phyloP scores from a whole-genome alignment of 192 early-diverging fungal species.

The Entomortierella chlamydospora region DNA sequence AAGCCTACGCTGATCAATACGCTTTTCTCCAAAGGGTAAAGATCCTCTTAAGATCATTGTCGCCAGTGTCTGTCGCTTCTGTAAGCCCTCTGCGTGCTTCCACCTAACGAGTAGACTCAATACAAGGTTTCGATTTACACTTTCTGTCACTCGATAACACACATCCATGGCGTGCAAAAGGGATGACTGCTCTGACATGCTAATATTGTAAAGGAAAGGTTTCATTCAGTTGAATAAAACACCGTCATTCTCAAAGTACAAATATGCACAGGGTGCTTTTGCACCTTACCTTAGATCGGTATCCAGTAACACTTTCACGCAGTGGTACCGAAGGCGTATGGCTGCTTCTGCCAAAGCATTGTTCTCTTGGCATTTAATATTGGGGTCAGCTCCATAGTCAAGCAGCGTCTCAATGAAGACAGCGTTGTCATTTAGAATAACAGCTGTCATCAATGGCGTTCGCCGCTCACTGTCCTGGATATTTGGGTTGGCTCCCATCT shows the following conservation, averaged over 20 bases:
- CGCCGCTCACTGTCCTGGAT: constrained; percentile 38
- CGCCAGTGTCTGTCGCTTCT: constrained; percentile 34
- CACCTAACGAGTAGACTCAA: constrained; percentile 38
- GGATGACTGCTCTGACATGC: constrained; percentile 41
- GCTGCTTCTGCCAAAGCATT: constrained; percentile 50
- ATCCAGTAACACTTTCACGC: constrained; percentile 47
- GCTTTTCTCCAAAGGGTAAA: constrained; percentile 20
- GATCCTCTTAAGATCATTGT: constrained; percentile 35
- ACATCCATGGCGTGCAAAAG: constrained; percentile 46
- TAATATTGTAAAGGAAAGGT: not conserved
- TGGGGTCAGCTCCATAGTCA: constrained; percentile 50
- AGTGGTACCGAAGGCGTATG: constrained; percentile 38
- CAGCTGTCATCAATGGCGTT: constrained; percentile 40
- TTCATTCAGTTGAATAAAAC: not conserved
- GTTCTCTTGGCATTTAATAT: constrained; percentile 37
- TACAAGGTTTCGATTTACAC: constrained; percentile 29
- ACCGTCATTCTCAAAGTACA: not conserved
- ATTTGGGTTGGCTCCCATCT: constrained; percentile 41
- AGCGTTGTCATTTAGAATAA: constrained; percentile 46
- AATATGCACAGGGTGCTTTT: not conserved
- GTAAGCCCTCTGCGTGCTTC: constrained; percentile 36
- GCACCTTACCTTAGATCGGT: constrained; percentile 39
- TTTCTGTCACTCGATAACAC: constrained; percentile 41
- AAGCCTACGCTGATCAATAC: constrained; percentile 29
- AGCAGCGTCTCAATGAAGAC: constrained; percentile 38